These are phyloP conservation scores for Chrysoporthe cubensis DNA, from an alignment of 2,329 filamentous ascomycete genomes.

Conservation along the genomic window DNA sequence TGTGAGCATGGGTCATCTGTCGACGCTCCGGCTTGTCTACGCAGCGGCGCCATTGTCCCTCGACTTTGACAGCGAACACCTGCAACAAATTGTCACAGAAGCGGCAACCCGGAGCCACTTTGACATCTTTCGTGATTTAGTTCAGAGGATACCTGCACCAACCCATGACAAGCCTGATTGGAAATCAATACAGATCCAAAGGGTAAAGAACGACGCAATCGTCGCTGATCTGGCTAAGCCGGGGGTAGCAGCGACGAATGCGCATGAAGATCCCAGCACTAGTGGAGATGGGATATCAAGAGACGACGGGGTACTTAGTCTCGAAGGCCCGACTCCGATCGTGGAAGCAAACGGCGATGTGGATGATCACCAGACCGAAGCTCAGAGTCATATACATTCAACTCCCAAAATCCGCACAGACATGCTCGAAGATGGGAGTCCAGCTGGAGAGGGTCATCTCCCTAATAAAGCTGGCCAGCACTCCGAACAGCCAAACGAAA, in stretches of 20 bases:
- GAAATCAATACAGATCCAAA: neutral
- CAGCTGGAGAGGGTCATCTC: neutral
- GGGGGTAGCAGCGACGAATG: too few relatives aligned
- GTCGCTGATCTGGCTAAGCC: neutral
- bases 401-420: neutral
- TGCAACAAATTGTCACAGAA: neutral
- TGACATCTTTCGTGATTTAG: neutral
- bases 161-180: neutral
- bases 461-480: neutral
- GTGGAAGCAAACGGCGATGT: too few relatives aligned
- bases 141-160: neutral
- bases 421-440: neutral
- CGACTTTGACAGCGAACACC: neutral
- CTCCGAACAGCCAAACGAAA: neutral
- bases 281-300: too few relatives aligned
- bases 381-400: too few relatives aligned
- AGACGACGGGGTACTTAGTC: too few relatives aligned
- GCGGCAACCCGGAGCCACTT: neutral
- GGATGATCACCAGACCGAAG: too few relatives aligned
- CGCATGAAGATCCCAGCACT: too few relatives aligned
- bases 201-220: too few relatives aligned
- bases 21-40: neutral
- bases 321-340: too few relatives aligned
- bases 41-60: neutral
- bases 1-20: constrained; percentile 3